Base-by-base conservation (phyloP, 257 asterid species). In the Voacanga thouarsii region DNA sequence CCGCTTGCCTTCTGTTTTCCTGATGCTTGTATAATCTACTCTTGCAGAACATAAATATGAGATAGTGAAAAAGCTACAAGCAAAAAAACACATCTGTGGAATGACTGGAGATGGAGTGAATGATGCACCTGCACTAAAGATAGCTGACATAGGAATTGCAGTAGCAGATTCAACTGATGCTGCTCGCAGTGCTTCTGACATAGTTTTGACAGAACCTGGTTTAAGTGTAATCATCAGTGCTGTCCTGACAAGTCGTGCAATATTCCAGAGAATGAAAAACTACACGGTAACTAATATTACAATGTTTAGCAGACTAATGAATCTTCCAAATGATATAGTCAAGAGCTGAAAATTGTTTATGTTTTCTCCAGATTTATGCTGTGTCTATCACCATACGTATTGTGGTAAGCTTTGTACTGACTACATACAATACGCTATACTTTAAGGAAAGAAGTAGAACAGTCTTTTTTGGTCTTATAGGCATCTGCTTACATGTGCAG, bases 71-170 rank as follows among this genome's bases (percentile, higher is more conserved):
- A 80, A 49, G 44, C 77, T 85, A 14, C 88, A 85, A 79, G 81
- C 82, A 39, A 79, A 76, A 33, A 82, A 82, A 55, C 86, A 85
- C 51, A 85, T 85, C 50, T 82, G 85, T 74, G 88, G 88, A 64
- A 85, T 85, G 88, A 85, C 88, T 50, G 88, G 88, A 18, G 88
- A 85, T 85, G 86, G 88, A 65, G 88, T 85, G 44, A 85, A 85
- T 56, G 88, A 85, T 74, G 88, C 88, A 45, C 88, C 88, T 68
- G 88, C 88, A 30, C 77, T 85, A 28, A 85, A 85, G 82, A 68
- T 78, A 70, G 88, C 88, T 6, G 88, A 85, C 74, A 84, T 84
- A 41, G 88, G 88, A 70, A 84, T 84, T 50, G 88, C 88, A 12
- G 88, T 84, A 6, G 88, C 82, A 5, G 88, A 84, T 69, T 71